Evolutionary conservation across 768 basidiomycete genomes (phyloP), one percentile per base, ranked within the genome.

Genomic region (Boletus rubropictus): DNA sequence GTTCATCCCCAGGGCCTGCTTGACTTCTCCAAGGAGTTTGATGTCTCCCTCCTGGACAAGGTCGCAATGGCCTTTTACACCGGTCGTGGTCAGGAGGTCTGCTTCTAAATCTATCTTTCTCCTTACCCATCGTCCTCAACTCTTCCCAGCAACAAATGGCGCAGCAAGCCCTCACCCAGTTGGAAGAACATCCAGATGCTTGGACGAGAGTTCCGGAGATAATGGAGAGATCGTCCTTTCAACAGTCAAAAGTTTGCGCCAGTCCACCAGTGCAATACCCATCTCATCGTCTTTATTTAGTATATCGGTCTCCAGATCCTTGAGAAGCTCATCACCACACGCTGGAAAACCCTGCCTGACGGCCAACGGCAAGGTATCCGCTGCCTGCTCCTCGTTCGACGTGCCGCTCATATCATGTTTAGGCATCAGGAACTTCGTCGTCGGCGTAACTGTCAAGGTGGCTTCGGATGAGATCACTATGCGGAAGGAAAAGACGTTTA

Each of bases 201-300:
- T 99, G 96, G 96, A 94, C 93, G 54, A 79, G 89, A 66, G 96
- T 98, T 7, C 96, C 96, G 33, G 86, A 88, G 50, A 88, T 99
- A 58, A 75, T 99, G 49, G 92, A 96, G 60, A 75, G 76, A 42
- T 87, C 91, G 1, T 73, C 76, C 10, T 93, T 85, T 65, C 81
- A 85, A 22, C 94, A 98, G 69, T 81, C 82, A 60, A 98, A 91
- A 76, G 89, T 86, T 24, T 44, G 49, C 51, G 7, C 11, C 12
- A 35, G 5, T 46, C n/a, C 27, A 34, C 22, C 3, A 24, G 7
- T 18, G 12, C 14, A 4, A 32, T 25, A 10, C 32, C 35, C 21
- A 22, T 53, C 47, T 56, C 54, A 64, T 55, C 48, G 34, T 50
- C 44, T 37, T 27, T 33, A 25, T 52, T 27, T 49, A 97, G 94